These are phyloP conservation scores for Raphidocelis subcapitata DNA, from an alignment of 139 green algal genomes.

Conservation along the genomic window DNA sequence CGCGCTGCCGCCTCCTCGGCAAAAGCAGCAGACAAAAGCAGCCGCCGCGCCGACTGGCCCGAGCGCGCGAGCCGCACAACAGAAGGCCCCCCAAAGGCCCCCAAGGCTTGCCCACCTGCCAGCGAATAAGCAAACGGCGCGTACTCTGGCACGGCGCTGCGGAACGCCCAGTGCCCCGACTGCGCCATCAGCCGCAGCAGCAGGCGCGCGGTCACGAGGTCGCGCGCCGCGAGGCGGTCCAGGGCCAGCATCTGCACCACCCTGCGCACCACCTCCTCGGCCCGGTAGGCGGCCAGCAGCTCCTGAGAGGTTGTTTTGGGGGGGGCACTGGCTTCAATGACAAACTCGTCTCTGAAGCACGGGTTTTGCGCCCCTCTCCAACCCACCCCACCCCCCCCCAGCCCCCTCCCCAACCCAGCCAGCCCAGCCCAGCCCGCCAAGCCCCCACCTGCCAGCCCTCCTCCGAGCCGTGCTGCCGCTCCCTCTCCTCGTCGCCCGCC, in stretches of 20 bases:
- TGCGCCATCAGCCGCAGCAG: conserved; percentile 43
- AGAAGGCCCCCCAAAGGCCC: too few relatives aligned
- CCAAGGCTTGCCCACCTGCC: conserved; percentile 28
- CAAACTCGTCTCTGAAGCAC: too few relatives aligned
- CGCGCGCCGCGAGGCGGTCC: conserved; percentile 41
- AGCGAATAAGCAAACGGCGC: conserved; percentile 61
- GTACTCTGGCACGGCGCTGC: conserved; percentile 53
- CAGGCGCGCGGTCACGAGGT: conserved; percentile 37
- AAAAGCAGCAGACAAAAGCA: too few relatives aligned
- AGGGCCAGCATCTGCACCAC: conserved; percentile 44
- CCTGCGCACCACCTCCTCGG: conserved; percentile 31
- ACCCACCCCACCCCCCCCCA: not conserved
- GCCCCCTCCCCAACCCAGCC: not conserved
- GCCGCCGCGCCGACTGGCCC: too few relatives aligned
- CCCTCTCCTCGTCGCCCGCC: conserved; percentile 12
- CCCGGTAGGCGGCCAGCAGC: conserved; percentile 44
- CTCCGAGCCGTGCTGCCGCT: not conserved
- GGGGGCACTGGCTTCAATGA: too few relatives aligned
- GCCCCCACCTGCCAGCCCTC: not conserved
- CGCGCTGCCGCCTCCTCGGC: too few relatives aligned
- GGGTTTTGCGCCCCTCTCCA: too few relatives aligned
- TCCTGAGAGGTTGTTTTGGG: conserved; percentile 33
- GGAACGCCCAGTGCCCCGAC: not conserved
- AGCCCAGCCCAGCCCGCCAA: not conserved
- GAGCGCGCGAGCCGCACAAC: too few relatives aligned